Percentiles rank a stretch among this genome's conserved stretches.
These are phyloP conservation scores for Exophiala mesophila DNA, from an alignment of 2,329 filamentous ascomycete genomes.

Conservation along the genomic window DNA sequence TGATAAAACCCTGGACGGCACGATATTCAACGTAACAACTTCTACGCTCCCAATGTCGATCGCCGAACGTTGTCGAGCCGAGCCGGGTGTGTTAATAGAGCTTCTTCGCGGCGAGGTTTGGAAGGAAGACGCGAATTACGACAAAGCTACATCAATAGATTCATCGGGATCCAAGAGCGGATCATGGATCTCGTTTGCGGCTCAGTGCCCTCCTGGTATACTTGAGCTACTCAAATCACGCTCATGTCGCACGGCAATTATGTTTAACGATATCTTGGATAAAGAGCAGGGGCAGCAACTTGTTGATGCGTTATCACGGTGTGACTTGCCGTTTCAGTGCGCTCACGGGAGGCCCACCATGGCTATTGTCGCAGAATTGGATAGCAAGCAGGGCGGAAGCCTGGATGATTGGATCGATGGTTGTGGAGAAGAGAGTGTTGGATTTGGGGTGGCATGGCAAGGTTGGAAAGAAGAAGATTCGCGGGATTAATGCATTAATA, in stretches of 20 bases:
- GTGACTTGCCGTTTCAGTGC: slow-evolving; percentile 47
- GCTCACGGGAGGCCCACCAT: slow-evolving; percentile 48
- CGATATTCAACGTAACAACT: neutral
- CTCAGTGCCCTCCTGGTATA: slow-evolving; percentile 68
- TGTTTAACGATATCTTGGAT: slow-evolving; percentile 46
- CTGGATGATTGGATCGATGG: neutral
- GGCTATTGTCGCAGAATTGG: slow-evolving; percentile 39
- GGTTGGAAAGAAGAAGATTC: slow-evolving; percentile 5
- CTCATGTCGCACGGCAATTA: slow-evolving; percentile 46
- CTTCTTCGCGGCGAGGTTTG: slow-evolving; percentile 72
- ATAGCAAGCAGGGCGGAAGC: neutral
- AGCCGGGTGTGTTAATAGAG: slow-evolving; percentile 67
- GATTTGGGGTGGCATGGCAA: slow-evolving; percentile 15
- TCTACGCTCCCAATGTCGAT: slow-evolving; percentile 64
- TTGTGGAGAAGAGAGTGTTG: slow-evolving; percentile 4
- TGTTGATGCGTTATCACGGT: slow-evolving; percentile 35
- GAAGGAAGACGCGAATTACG: slow-evolving; percentile 27
- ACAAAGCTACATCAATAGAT: neutral
- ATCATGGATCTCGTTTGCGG: slow-evolving; percentile 41
- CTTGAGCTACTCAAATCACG: slow-evolving; percentile 56
- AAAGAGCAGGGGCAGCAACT: slow-evolving; percentile 37
- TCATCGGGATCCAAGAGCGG: neutral
- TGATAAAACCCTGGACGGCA: neutral
- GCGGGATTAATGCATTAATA: too few relatives aligned
- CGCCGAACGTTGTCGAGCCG: slow-evolving; percentile 65